Evolutionary conservation across 352 stramenopile species (phyloP), one percentile per base, ranked within the genome.

Genomic region (Pythium graminicola): DNA sequence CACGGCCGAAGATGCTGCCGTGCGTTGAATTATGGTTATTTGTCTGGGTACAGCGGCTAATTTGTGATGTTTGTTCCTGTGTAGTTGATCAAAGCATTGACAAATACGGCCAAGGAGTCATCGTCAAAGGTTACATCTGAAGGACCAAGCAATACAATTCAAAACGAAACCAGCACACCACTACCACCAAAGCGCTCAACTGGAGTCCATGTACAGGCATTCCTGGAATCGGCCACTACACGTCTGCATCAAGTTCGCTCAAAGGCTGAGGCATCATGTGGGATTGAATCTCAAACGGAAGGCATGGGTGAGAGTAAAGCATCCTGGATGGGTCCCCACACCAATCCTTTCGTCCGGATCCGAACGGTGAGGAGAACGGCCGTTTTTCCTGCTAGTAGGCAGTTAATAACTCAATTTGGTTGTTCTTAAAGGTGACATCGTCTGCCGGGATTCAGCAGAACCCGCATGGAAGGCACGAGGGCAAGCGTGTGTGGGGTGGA

Each of bases 401-500:
- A 7, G n/a, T 6, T 22, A 27, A 22, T 16, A 6, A 14, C 4
- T 22, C 9, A 26, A 26, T 14, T 16, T 38, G 31, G 31, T 24
- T 5, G 8, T 6, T 42, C 35, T 50, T 27, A 16, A 26, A 70
- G 60, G 47, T 77, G 1, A 51, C 48, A 16, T 84, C 71, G 4
- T 26, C 32, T 5, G 61, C 70, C 23, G 72, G 72, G 20, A 53
- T 87, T 17, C 27, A 72, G 24, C 73, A 87, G 51, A 69, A 87
- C 24, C 70, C 71, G 1, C 50, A 82, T 1, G 76, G 76, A 9
- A 50, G 55, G 5, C 73, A 81, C 47, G 64, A 81, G 43, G 72
- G 74, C 13, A 61, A 54, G 22, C 72, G 73, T 8, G 76, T 85
- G n/a, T 85, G 76, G 76, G 76, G 74, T 4, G 74, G 74, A 7